A percentile compares a stretch with the other conserved stretches of the same genome.
Evolutionary conservation across 2,329 filamentous ascomycete species (phyloP).

Genomic region (Rhynchosporium graminicola): DNA sequence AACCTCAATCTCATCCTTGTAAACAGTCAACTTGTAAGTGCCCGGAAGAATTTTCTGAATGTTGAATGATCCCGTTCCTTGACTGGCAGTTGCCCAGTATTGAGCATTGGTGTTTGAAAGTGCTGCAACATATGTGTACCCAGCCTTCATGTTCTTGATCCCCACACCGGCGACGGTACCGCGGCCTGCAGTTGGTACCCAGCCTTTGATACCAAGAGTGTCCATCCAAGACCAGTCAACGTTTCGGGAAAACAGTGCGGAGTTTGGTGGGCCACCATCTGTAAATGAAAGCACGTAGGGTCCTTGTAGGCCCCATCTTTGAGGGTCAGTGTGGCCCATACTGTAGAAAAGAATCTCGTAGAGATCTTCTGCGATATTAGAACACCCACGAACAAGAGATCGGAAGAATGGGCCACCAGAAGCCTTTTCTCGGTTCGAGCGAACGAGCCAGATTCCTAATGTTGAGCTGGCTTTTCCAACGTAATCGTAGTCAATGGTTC

Average conservation of each 20-base stretch:
- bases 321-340: slow-evolving; percentile 46
- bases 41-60: slow-evolving; percentile 67
- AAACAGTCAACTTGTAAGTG: slow-evolving; percentile 68
- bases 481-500: slow-evolving; percentile 26
- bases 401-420: slow-evolving; percentile 68
- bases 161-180: slow-evolving; percentile 22
- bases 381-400: slow-evolving; percentile 23
- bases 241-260: slow-evolving; percentile 22
- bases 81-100: slow-evolving; percentile 62
- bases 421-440: slow-evolving; percentile 52
- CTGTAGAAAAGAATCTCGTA: slow-evolving; percentile 49
- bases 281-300: slow-evolving; percentile 46
- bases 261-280: slow-evolving; percentile 42
- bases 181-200: slow-evolving; percentile 18
- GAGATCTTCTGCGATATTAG: slow-evolving; percentile 42
- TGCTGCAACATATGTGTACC: slow-evolving; percentile 20
- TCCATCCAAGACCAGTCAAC: slow-evolving; percentile 26
- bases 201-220: slow-evolving; percentile 22
- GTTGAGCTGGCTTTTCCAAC: slow-evolving; percentile 20
- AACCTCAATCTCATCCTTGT: slow-evolving; percentile 59
- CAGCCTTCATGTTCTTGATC: slow-evolving; percentile 23
- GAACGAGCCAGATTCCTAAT: slow-evolving; percentile 22
- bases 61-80: slow-evolving; percentile 56
- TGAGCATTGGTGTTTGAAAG: slow-evolving; percentile 59
- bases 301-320: slow-evolving; percentile 46